Percentiles rank a stretch among this genome's conserved stretches.
Evolutionary conservation across 2,329 filamentous ascomycete genomes (phyloP).

Genomic region (Diaporthe sp.): DNA sequence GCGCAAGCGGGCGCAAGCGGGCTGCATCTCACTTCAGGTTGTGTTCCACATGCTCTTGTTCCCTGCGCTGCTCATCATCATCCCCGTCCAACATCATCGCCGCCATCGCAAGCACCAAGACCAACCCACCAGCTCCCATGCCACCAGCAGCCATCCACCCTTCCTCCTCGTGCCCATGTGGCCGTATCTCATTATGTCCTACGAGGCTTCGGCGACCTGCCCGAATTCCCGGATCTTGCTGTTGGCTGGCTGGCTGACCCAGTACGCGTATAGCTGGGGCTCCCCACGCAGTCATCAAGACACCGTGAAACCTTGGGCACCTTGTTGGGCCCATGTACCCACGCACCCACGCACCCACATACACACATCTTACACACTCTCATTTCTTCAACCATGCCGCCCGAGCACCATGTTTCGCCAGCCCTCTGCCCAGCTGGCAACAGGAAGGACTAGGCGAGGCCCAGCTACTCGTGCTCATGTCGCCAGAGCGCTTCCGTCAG

Average conservation of each 20-base stretch:
- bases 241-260: not conserved
- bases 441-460: constrained; percentile 23
- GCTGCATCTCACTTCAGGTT: constrained; percentile 21
- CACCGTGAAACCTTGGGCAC: constrained; percentile 8
- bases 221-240: constrained; percentile 18
- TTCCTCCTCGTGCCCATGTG: constrained; percentile 15
- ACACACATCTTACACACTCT: constrained; percentile 8
- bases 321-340: not conserved
- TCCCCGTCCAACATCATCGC: not conserved
- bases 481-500: constrained; percentile 18
- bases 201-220: constrained; percentile 22
- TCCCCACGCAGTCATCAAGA: constrained; percentile 6
- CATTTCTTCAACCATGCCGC: constrained; percentile 22
- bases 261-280: not conserved
- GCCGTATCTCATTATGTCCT: not conserved
- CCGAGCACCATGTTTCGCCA: not conserved
- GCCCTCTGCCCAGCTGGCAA: not conserved
- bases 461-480: constrained; percentile 9
- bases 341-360: not conserved
- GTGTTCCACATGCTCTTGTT: constrained; percentile 2
- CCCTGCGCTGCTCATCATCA: constrained; percentile 11
- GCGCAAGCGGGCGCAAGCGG: constrained; percentile 32
- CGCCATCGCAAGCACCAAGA: not conserved
- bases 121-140: not conserved
- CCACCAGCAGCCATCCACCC: not conserved